Percentiles rank a stretch among this genome's conserved stretches.
Evolutionary conservation across 2,329 filamentous ascomycete species (phyloP).

Genomic region (Tolypocladium tropicale): DNA sequence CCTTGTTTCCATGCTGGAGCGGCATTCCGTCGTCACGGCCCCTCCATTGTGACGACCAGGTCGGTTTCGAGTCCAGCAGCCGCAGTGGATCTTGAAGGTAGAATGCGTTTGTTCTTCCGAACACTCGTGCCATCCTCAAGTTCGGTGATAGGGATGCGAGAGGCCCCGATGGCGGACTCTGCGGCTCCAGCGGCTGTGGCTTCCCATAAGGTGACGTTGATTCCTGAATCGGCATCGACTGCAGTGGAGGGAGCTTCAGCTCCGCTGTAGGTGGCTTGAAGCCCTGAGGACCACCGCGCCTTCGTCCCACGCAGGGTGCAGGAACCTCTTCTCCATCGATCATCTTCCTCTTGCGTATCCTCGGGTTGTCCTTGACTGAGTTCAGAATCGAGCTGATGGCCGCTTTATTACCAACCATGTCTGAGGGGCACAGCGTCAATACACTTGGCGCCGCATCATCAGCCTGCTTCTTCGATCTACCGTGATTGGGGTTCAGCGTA

Average conservation of each 20-base stretch:
- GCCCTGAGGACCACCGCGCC: constrained; percentile 3
- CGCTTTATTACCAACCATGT: not conserved
- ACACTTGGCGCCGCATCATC: not conserved
- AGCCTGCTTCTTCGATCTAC: constrained; percentile 13
- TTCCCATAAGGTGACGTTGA: constrained; percentile 9
- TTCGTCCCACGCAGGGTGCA: constrained; percentile 6
- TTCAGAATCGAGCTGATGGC: constrained; percentile 34
- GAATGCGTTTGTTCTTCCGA: constrained; percentile 12
- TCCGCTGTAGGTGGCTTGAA: constrained; percentile 5
- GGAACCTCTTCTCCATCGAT: constrained; percentile 28
- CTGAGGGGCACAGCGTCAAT: constrained; percentile 3
- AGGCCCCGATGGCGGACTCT: constrained; percentile 15
- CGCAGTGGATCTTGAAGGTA: constrained; percentile 12
- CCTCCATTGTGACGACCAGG: constrained; percentile 4
- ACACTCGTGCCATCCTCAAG: constrained; percentile 11
- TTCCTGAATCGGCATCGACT: constrained; percentile 10
- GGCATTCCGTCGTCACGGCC: not conserved
- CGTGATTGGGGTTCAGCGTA: constrained; percentile 26
- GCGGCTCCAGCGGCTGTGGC: constrained; percentile 19
- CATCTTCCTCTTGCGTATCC: constrained; percentile 36
- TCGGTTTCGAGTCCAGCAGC: constrained; percentile 9
- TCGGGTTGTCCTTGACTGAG: constrained; percentile 38
- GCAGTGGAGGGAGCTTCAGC: constrained; percentile 19
- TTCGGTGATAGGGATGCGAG: constrained; percentile 21
- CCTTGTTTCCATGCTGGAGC: constrained; percentile 2